These are phyloP conservation scores for Linum usitatissimum DNA, from an alignment of 345 rosid genomes.

Conservation along the genomic window DNA sequence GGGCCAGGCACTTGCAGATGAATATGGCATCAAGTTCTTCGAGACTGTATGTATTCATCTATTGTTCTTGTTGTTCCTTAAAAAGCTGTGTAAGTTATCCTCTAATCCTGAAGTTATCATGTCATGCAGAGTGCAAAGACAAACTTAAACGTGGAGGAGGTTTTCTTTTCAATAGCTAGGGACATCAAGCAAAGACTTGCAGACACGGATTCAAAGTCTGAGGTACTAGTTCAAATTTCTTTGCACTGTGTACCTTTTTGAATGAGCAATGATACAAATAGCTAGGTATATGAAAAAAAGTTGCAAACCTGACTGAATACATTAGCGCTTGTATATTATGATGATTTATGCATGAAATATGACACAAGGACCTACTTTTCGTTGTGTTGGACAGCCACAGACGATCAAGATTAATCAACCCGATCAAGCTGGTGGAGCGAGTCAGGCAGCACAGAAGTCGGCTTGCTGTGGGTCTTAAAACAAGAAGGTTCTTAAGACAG, in stretches of 20 bases:
- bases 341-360: too few relatives aligned
- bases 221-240: slow-evolving; percentile 33
- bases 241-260: background rate
- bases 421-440: slow-evolving; percentile 27
- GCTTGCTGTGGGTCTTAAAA: slow-evolving; percentile 49
- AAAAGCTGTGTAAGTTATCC: background rate
- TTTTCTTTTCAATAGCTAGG: slow-evolving; percentile 79
- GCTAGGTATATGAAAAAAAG: background rate
- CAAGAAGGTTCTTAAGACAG: slow-evolving; percentile 6
- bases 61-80: background rate
- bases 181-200: slow-evolving; percentile 80
- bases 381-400: slow-evolving; percentile 47
- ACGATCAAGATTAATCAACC: slow-evolving; percentile 44
- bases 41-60: slow-evolving; percentile 58
- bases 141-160: slow-evolving; percentile 74
- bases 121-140: slow-evolving; percentile 75
- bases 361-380: too few relatives aligned
- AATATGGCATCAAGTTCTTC: slow-evolving; percentile 95
- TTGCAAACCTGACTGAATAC: background rate
- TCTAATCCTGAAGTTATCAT: background rate
- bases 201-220: slow-evolving; percentile 59
- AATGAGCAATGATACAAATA: background rate
- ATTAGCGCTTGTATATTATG: too few relatives aligned
- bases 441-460: slow-evolving; percentile 32
- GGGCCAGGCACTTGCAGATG: slow-evolving; percentile 99